These are phyloP conservation scores for Phytopythium ostracodes DNA, from an alignment of 352 stramenopile genomes.

Conservation along the genomic window DNA sequence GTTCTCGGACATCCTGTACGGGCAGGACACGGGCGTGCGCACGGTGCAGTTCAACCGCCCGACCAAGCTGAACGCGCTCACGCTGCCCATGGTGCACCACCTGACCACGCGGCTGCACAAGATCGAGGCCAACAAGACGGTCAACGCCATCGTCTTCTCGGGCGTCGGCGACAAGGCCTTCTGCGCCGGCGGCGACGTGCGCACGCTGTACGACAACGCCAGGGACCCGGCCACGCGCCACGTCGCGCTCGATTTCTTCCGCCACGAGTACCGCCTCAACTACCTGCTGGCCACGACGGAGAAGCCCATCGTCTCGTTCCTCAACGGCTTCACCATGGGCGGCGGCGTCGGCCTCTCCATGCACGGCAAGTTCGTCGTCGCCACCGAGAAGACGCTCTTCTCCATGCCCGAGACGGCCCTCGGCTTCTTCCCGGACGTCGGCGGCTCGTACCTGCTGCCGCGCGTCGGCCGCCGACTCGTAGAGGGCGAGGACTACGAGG, in stretches of 20 bases:
- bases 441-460: constrained; percentile 91
- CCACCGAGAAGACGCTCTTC: constrained; percentile 96
- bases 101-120: constrained; percentile 85
- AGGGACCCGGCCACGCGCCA: constrained; percentile 65
- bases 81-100: constrained; percentile 89
- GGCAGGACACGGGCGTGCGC: constrained; percentile 72
- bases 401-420: constrained; percentile 99
- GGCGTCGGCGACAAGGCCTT: constrained; percentile 86
- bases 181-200: constrained; percentile 95
- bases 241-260: constrained; percentile 91
- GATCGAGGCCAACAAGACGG: constrained; percentile 71
- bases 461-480: constrained; percentile 67
- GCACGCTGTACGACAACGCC: constrained; percentile 82
- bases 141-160: constrained; percentile 83
- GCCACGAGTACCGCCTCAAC: constrained; percentile 95
- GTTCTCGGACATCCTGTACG: constrained; percentile 71
- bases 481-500: constrained; percentile 66
- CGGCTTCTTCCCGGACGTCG: constrained; percentile 98
- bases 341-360: constrained; percentile 97
- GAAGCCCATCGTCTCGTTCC: constrained; percentile 91
- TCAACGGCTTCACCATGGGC: constrained; percentile 99
- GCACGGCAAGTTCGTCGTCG: constrained; percentile 95
- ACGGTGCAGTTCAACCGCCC: constrained; percentile 91
- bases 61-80: constrained; percentile 90
- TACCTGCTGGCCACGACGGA: constrained; percentile 82